Base-by-base conservation (phyloP, 2,329 filamentous ascomycete species). In the Fusarium devonianum region DNA sequence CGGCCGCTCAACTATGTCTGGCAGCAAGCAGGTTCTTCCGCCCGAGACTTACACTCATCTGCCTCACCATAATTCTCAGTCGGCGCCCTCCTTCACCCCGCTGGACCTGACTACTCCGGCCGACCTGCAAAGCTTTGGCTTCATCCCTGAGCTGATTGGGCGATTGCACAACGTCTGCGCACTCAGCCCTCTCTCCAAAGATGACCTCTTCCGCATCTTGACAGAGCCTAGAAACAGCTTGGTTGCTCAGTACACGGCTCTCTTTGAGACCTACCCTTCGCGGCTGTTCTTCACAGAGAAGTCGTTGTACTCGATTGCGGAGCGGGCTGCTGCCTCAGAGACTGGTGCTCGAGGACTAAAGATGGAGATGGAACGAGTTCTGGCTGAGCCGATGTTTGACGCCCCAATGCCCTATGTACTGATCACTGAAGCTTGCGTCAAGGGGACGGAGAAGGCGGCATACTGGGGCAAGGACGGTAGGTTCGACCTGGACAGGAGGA, bases 61-160 rank as follows among this genome's bases (percentile, higher is more conserved):
- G 43, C 76, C 87, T 48, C 78, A 87, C 69, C 76, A 83, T 44
- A 69, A 73, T 18, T 54, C 71, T 9, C 60, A 69, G 11, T 67
- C 67, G 7, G 60, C 68, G 11, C 65, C 73, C 3, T 67, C 66
- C 0, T 81, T 83, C 50, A 84, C 82, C 1, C 82, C 75, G 37
- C 77, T 94, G 2, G 89, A 93, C 59, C 81, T 94, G 16, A 82
- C 89, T 18, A 88, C 85, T 4, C 88, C 90, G 2, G 78, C 83
- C 9, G 89, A 96, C 64, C 76, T 96, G 2, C 90, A 95, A 71
- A 83, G 81, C 32, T 97, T 92, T 66, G 93, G 92, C 11, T 90
- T 97, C 67, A 97, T 97, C 43, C 92, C 92, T 1, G 92, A 97
- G 73, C 79, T 97, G n/a, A 88, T 97, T 42, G 94, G 94, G n/a